Evolutionary conservation across 306 rosid species (phyloP), one percentile per base, ranked within the genome.

Genomic region (Vicia faba): DNA sequence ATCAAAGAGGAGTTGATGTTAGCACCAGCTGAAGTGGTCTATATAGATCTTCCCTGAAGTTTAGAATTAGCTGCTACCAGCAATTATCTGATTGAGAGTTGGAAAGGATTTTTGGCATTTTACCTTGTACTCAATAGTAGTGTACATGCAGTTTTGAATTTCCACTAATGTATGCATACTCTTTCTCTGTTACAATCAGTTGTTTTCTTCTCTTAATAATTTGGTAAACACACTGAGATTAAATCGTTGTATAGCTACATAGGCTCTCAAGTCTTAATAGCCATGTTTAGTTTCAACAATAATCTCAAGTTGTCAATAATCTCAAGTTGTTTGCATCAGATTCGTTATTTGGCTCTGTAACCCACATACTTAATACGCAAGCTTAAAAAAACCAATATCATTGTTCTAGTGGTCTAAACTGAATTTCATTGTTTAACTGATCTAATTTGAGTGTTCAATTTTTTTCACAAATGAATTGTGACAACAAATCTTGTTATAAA

Each of bases 1-100:
- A 84, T 73, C 80, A 71, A 78, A 86, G 63, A 73, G 88, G 96
- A 68, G 77, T 92, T 13, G 89, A 92, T 80, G 74, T 92, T 68
- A 54, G 79, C 64, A 56, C 56, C 43, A 75, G 78, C 73, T 86
- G 84, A 91, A 68, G n/a, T 38, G 46, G 18, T 60, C 25, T 66
- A n/a, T 66, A n/a, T 8, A 55, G 36, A 13, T 67, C 53, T 40
- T 43, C 49, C 66, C 3, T 49, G 18, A 68, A 40, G 53, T 58
- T 68, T 65, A 40, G 45, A 53, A 36, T 69, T 64, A 15, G 57
- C 62, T 43, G 51, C 78, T 20, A 40, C 78, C 31, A 40, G 49
- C 51, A 50, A 46, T 35, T 40, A 63, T 72, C 38, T 26, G 53
- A 68, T 39, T 50, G 41, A 8, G 56, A 64, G 61, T 58, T 64